These are phyloP conservation scores for Candida manassasensis DNA, from an alignment of 805 yeast species.

Conservation along the genomic window DNA sequence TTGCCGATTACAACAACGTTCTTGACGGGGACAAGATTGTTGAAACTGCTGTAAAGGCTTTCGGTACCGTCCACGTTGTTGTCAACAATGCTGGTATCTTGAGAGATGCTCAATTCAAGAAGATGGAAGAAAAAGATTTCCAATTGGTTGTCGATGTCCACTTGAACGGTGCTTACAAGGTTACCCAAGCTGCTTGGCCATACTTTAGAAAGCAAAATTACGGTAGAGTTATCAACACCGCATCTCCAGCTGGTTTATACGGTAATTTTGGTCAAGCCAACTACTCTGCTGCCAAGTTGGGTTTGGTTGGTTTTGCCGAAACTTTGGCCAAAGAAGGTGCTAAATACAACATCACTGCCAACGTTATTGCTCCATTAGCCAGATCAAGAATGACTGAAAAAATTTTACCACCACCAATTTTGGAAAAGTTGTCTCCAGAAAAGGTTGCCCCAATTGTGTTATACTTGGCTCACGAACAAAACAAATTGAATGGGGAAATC, in stretches of 20 bases:
- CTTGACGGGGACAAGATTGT: constrained; percentile 79
- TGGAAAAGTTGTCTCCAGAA: constrained; percentile 78
- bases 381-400: constrained; percentile 95
- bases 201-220: constrained; percentile 75
- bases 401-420: constrained; percentile 77
- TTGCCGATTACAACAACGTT: constrained; percentile 91
- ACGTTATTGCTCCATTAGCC: constrained; percentile 91
- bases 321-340: constrained; percentile 93
- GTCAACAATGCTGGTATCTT: constrained; percentile 95
- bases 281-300: constrained; percentile 91
- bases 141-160: constrained; percentile 80
- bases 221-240: constrained; percentile 90
- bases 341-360: constrained; percentile 76
- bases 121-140: constrained; percentile 80
- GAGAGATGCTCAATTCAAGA: constrained; percentile 81
- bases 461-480: constrained; percentile 64
- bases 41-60: constrained; percentile 77
- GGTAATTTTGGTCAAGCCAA: constrained; percentile 97
- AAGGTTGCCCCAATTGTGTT: constrained; percentile 90
- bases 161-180: constrained; percentile 80
- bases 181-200: constrained; percentile 91
- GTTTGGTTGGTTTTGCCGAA: constrained; percentile 85
- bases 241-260: constrained; percentile 94
- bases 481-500: constrained; percentile 62
- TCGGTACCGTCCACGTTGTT: constrained; percentile 84